These are phyloP conservation scores for Ganoderma multipileum DNA, from an alignment of 1,284 basidiomycete genomes.

Conservation along the genomic window DNA sequence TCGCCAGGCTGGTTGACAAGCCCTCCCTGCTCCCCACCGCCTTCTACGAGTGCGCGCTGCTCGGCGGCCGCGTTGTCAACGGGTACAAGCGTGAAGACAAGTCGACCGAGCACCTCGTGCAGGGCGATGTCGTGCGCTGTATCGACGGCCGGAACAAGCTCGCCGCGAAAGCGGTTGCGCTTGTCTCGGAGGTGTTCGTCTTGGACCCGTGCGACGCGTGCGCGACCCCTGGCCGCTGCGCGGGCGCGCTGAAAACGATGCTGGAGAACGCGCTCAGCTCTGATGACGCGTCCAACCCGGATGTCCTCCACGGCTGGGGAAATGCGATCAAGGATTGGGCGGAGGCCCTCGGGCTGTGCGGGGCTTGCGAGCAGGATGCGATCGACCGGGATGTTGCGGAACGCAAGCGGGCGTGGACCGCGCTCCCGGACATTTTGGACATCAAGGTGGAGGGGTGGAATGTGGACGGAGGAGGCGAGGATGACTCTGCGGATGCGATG, in stretches of 20 bases:
- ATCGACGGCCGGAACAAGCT: background rate
- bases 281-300: background rate
- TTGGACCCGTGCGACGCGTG: background rate
- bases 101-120: background rate
- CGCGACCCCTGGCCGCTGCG: background rate
- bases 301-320: background rate
- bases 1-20: constrained; percentile 11
- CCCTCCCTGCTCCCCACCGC: constrained; percentile 12
- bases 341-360: background rate
- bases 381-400: background rate
- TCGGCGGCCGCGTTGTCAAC: constrained; percentile 1
- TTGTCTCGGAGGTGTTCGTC: background rate
- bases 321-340: background rate
- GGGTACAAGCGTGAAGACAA: constrained; percentile 10
- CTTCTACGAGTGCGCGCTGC: constrained; percentile 12
- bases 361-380: background rate
- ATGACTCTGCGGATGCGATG: background rate
- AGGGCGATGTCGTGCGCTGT: constrained; percentile 8
- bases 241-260: background rate
- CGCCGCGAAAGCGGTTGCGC: background rate
- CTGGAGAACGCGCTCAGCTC: background rate
- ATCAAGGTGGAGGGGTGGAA: background rate
- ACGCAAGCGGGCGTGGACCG: background rate
- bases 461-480: background rate
- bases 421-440: background rate